Evolutionary conservation across 805 yeast genomes (phyloP).

Genomic region (Kregervanrija delftensis): DNA sequence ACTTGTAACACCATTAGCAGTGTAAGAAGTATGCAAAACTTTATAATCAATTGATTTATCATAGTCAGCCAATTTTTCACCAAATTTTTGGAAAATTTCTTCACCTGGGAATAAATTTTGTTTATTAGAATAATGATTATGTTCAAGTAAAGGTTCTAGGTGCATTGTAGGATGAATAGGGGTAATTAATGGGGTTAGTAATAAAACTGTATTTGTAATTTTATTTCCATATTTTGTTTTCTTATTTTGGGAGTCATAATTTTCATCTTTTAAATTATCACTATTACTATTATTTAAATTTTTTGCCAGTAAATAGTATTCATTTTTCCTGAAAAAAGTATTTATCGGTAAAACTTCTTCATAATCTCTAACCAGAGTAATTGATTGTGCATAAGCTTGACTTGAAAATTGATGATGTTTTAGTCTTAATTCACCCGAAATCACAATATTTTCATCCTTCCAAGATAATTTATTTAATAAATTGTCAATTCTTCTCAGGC

Average conservation of each 20-base stretch:
- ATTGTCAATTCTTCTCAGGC: slow-evolving; percentile 36
- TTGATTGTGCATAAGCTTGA: slow-evolving; percentile 42
- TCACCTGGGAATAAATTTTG: slow-evolving; percentile 31
- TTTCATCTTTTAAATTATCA: too few relatives aligned
- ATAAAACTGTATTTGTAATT: slow-evolving; percentile 16
- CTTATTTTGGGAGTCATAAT: too few relatives aligned
- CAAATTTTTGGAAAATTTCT: slow-evolving; percentile 46
- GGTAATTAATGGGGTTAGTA: slow-evolving; percentile 29
- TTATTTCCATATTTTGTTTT: too few relatives aligned
- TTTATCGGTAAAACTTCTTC: slow-evolving; percentile 43
- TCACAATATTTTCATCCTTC: slow-evolving; percentile 29
- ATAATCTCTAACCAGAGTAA: slow-evolving; percentile 49
- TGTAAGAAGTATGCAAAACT: slow-evolving; percentile 51
- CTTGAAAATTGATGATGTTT: slow-evolving; percentile 38
- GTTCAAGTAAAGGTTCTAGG: too few relatives aligned
- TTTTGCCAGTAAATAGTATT: not conserved
- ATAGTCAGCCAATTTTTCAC: slow-evolving; percentile 36
- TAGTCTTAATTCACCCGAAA: slow-evolving; percentile 28
- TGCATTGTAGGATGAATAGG: slow-evolving; percentile 21
- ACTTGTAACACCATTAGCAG: slow-evolving; percentile 49
- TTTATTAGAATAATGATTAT: slow-evolving; percentile 2
- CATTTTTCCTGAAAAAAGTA: slow-evolving; percentile 25
- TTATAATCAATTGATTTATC: slow-evolving; percentile 29
- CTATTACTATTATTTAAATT: too few relatives aligned
- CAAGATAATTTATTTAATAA: slow-evolving; percentile 39